Evolutionary conservation across 805 yeast species (phyloP).

Genomic region (Candida xiaguanensis): DNA sequence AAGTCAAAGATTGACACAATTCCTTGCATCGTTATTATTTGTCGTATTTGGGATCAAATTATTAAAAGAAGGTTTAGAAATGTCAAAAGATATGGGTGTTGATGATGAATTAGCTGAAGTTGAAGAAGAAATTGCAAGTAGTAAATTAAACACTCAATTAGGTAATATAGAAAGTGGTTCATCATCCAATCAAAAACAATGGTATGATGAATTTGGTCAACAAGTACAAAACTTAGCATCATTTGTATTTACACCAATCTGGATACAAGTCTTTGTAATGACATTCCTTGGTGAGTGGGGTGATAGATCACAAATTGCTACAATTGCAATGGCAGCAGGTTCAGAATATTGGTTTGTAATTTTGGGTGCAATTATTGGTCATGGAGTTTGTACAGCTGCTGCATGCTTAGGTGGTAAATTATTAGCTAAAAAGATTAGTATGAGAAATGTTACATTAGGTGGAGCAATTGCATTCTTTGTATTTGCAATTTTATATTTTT

Average conservation of each 20-base stretch:
- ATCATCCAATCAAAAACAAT: conserved; percentile 13
- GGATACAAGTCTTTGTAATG: conserved; percentile 95
- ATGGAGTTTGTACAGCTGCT: conserved; percentile 76
- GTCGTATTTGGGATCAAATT: conserved; percentile 78
- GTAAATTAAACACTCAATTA: conserved; percentile 49
- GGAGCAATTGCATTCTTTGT: conserved; percentile 86
- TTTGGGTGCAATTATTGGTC: conserved; percentile 87
- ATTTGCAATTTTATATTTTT: conserved; percentile 76
- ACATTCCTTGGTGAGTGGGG: conserved; percentile 99
- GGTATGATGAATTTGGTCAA: conserved; percentile 26
- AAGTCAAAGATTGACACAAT: conserved; percentile 75
- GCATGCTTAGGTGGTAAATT: conserved; percentile 95
- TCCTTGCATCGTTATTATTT: conserved; percentile 77
- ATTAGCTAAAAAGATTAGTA: conserved; percentile 81
- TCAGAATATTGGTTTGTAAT: conserved; percentile 87
- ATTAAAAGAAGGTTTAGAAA: conserved; percentile 73
- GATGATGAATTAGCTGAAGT: conserved; percentile 96
- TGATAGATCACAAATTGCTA: conserved; percentile 96
- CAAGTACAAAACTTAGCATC: conserved; percentile 55
- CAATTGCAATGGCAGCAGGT: conserved; percentile 98
- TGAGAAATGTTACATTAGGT: conserved; percentile 88
- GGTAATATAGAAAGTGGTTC: conserved; percentile 60
- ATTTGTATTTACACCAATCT: conserved; percentile 74
- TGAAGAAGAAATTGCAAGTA: conserved; percentile 81
- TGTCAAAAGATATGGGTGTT: conserved; percentile 81